These are phyloP conservation scores for Isatis lusitanica DNA, from an alignment of 441 rosid species.

Conservation along the genomic window DNA sequence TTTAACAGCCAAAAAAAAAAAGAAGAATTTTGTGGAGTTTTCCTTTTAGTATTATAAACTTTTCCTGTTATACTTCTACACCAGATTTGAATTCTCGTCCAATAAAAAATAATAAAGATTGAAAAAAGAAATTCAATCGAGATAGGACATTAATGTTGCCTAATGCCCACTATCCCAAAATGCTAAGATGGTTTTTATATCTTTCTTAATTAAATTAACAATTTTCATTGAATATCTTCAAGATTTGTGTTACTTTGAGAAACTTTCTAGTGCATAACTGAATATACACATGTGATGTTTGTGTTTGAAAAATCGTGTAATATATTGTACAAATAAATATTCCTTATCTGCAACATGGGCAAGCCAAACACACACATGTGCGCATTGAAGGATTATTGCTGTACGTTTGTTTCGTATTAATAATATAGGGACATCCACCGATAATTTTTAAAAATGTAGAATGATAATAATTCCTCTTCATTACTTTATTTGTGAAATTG, in stretches of 20 bases:
- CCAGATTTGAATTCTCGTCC: too few relatives aligned
- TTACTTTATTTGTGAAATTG: slow-evolving; percentile 8
- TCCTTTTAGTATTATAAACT: too few relatives aligned
- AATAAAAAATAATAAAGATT: too few relatives aligned
- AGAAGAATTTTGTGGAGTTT: too few relatives aligned
- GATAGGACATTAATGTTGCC: too few relatives aligned
- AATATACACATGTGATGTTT: slow-evolving; percentile 4
- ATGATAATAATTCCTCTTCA: background rate
- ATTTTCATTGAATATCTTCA: background rate
- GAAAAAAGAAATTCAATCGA: too few relatives aligned
- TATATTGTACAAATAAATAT: slow-evolving; percentile 12
- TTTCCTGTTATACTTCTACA: too few relatives aligned
- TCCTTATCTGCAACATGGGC: slow-evolving; percentile 19
- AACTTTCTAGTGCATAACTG: background rate
- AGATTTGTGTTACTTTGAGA: background rate
- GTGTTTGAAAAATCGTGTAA: slow-evolving; percentile 19
- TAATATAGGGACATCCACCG: slow-evolving; percentile 10
- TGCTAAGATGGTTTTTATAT: too few relatives aligned
- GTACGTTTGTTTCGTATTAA: slow-evolving; percentile 9
- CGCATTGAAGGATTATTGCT: background rate
- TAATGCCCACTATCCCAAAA: too few relatives aligned
- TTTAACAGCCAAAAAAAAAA: too few relatives aligned
- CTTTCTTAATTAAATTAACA: background rate
- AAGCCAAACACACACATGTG: slow-evolving; percentile 36
- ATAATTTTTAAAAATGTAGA: background rate